phyloP scores from a whole-genome alignment of 768 basidiomycete genomes.

The Trametes maxima region DNA sequence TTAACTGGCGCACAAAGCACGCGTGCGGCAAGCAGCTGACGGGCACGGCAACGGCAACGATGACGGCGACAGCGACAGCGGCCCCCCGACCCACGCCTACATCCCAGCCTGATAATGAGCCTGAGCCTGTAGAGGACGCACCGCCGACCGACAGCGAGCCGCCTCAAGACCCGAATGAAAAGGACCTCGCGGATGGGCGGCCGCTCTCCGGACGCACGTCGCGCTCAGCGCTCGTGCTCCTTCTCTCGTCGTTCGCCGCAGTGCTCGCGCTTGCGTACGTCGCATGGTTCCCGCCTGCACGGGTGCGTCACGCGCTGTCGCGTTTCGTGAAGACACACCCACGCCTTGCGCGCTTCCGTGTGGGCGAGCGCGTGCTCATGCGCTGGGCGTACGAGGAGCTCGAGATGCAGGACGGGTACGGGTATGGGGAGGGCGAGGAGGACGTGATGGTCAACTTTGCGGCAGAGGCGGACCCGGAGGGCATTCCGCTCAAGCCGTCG shows the following conservation, averaged over 20 bases:
- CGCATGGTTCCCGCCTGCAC: slow-evolving; percentile 28
- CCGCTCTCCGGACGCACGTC: slow-evolving; percentile 4
- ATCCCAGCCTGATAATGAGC: not conserved
- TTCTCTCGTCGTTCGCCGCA: slow-evolving; percentile 24
- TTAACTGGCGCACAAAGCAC: slow-evolving; percentile 33
- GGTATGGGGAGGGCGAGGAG: slow-evolving; percentile 32
- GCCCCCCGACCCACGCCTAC: not conserved
- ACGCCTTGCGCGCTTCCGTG: slow-evolving; percentile 37
- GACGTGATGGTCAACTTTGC: slow-evolving; percentile 47
- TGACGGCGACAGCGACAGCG: not conserved
- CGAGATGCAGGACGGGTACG: slow-evolving; percentile 26
- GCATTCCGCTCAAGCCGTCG: slow-evolving; percentile 48
- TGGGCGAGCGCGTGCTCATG: slow-evolving; percentile 44
- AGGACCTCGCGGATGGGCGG: slow-evolving; percentile 20
- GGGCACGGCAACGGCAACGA: not conserved
- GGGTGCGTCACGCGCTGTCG: slow-evolving; percentile 24
- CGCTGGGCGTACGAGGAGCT: slow-evolving; percentile 54
- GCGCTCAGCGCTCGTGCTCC: slow-evolving; percentile 20
- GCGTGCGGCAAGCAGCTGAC: slow-evolving; percentile 27
- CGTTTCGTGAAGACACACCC: slow-evolving; percentile 28
- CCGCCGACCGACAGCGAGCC: slow-evolving; percentile 21
- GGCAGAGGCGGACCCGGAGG: slow-evolving; percentile 36
- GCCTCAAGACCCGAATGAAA: slow-evolving; percentile 1
- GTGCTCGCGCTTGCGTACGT: slow-evolving; percentile 28
- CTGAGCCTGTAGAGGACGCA: slow-evolving; percentile 1